phyloP scores from a whole-genome alignment of 73 alveolate genomes.

The Paramecium primaurelia region DNA sequence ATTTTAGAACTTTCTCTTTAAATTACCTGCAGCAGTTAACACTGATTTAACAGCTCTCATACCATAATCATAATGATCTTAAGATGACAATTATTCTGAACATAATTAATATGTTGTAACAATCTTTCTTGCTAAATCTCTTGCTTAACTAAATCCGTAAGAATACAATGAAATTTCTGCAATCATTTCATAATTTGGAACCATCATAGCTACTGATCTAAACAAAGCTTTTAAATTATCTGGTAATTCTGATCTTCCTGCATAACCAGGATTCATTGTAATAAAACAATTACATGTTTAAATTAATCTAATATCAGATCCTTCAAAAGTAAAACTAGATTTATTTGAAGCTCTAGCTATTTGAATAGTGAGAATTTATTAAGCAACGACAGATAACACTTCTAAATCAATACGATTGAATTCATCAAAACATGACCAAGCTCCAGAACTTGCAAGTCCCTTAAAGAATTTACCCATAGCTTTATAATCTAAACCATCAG shows the following conservation, averaged over 20 bases:
- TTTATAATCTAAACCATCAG: conserved; percentile 81
- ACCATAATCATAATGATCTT: conserved; percentile 99
- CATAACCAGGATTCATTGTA: conserved; percentile 99
- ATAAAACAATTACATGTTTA: conserved; percentile 99
- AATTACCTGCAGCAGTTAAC: conserved; percentile 97
- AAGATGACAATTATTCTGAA: conserved; percentile 97
- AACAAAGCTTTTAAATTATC: conserved; percentile 97
- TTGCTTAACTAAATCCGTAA: conserved; percentile 97
- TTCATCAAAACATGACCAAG: conserved; percentile 99
- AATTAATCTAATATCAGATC: conserved; percentile 84
- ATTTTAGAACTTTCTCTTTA: conserved; percentile 89
- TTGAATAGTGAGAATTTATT: conserved; percentile 84
- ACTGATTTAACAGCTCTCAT: conserved; percentile 99
- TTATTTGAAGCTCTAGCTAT: conserved; percentile 85
- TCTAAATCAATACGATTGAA: conserved; percentile 96
- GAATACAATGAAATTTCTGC: conserved; percentile 99
- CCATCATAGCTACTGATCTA: conserved; percentile 98
- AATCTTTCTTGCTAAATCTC: conserved; percentile 97
- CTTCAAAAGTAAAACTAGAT: conserved; percentile 90
- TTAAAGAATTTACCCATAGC: conserved; percentile 99
- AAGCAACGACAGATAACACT: conserved; percentile 87
- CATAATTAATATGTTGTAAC: conserved; percentile 98
- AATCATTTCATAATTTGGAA: conserved; percentile 96
- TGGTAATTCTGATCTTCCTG: conserved; percentile 98
- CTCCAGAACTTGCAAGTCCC: conserved; percentile 98